Base-by-base conservation (phyloP, 2,329 filamentous ascomycete genomes). In the Aspergillus sp. region DNA sequence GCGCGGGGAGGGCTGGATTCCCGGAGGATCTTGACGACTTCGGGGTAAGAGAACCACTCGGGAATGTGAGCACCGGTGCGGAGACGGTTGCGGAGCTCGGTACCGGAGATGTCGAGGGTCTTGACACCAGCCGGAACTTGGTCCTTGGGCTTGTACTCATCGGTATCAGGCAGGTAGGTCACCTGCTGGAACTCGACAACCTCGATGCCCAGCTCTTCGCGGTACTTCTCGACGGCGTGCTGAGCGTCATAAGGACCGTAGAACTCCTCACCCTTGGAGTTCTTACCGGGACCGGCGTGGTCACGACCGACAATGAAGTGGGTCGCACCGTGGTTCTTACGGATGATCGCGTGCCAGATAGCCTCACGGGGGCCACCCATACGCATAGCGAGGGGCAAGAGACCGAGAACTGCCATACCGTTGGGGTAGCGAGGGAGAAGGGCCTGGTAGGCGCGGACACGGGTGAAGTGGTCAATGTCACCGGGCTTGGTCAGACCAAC, bases 171-270 rank as follows among this genome's bases (percentile, higher is more conserved):
- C 62, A 98, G 90, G 83, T 98, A 99, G 66, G 96, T 98, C 90
- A 99, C 97, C 88, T 96, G 93, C 84, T 98, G 94, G 90, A 99
- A 99, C 70, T 95, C 93, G 68, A 99, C 95, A 75, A 99, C 95
- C 83, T 97, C 92, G 76, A 99, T 99, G 73, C 94, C 95, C 65
- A 99, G 91, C 86, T 99, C 95, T 69, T 92, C 88, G 76, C 89
- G 90, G 87, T 97, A 96, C 84, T 97, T 92, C 85, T 97, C 93
- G 62, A 99, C 93, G 28, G 93, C 92, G 74, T 94, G 86, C 84
- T 99, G 95, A 13, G 95, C 95, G 74, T 99, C 95, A 80, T 99
- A 99, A 34, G 95, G 93, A 55, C 95, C 95, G 81, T 99, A 99
- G 83, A 97, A 96, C 77, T 99, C 95, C 72, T 91, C 89, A 62